Evolutionary conservation across 2,329 filamentous ascomycete species (phyloP).

Genomic region (Emmonsiellopsis sp.): DNA sequence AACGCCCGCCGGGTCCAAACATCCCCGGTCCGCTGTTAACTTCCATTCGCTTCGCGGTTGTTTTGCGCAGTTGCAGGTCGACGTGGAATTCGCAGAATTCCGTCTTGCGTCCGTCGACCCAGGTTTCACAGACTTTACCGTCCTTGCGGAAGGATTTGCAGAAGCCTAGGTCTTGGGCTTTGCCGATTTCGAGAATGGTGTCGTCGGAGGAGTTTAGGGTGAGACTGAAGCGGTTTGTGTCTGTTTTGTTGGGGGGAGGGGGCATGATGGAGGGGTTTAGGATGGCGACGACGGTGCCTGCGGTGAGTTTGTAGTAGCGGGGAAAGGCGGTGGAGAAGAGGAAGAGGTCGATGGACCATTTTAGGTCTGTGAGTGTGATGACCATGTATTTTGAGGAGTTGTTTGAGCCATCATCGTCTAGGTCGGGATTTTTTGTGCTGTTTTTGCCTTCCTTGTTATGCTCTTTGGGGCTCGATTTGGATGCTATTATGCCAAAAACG

Average conservation of each 20-base stretch:
- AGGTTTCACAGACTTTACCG: constrained; percentile 67
- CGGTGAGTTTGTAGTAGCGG: constrained; percentile 85
- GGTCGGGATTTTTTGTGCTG: constrained; percentile 35
- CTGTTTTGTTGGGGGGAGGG: constrained; percentile 62
- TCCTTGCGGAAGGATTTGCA: constrained; percentile 81
- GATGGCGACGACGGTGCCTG: constrained; percentile 86
- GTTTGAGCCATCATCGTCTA: constrained; percentile 46
- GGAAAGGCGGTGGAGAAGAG: constrained; percentile 87
- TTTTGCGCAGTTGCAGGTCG: constrained; percentile 67
- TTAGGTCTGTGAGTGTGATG: constrained; percentile 74
- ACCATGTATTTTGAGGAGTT: constrained; percentile 77
- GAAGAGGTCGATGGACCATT: constrained; percentile 85
- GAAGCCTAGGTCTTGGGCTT: constrained; percentile 74
- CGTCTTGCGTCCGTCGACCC: constrained; percentile 82
- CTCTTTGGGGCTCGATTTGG: constrained; percentile 72
- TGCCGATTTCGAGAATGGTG: constrained; percentile 81
- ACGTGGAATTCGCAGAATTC: constrained; percentile 91
- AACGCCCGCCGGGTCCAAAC: constrained; percentile 30
- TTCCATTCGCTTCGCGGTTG: constrained; percentile 61
- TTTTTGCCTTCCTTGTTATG: constrained; percentile 40
- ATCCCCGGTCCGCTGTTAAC: constrained; percentile 61
- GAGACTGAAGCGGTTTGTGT: constrained; percentile 77
- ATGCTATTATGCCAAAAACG: constrained; percentile 76
- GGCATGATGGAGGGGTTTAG: constrained; percentile 89
- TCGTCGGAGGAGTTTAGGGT: constrained; percentile 80